Percentiles rank a stretch among this genome's conserved stretches.
Evolutionary conservation across 2,329 filamentous ascomycete genomes (phyloP).

Genomic region (Ceratocystis harringtonii): DNA sequence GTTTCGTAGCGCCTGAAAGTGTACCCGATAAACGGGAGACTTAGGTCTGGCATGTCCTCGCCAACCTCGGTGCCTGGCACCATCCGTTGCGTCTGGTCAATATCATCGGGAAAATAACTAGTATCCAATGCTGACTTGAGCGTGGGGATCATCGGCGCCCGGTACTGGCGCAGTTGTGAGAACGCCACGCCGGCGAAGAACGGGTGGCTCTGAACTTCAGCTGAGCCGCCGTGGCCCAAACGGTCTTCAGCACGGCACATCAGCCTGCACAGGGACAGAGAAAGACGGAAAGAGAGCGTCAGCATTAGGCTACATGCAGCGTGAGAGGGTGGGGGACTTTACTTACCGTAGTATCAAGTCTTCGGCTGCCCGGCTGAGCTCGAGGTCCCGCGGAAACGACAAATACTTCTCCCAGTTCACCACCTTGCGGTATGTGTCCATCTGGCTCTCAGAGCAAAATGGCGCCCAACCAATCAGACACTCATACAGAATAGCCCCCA

Average conservation of each 20-base stretch:
- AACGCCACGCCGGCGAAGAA: constrained; percentile 98
- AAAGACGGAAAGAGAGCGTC: constrained; percentile 11
- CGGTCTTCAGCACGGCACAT: constrained; percentile 90
- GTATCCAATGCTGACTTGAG: constrained; percentile 89
- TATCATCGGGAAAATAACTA: constrained; percentile 97
- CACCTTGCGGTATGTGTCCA: constrained; percentile 98
- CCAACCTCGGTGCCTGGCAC: constrained; percentile 8
- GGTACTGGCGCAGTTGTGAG: constrained; percentile 79
- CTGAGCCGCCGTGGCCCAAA: constrained; percentile 70
- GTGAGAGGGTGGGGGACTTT: background rate
- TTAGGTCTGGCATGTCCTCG: constrained; percentile 84
- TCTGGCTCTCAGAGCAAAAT: constrained; percentile 94
- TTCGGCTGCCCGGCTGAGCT: constrained; percentile 75
- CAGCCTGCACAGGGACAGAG: constrained; percentile 41
- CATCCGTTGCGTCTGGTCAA: constrained; percentile 66
- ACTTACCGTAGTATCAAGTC: constrained; percentile 77
- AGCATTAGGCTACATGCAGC: constrained; percentile 4
- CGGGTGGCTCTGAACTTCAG: constrained; percentile 82
- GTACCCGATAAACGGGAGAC: constrained; percentile 54
- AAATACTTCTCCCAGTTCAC: constrained; percentile 94
- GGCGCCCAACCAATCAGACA: constrained; percentile 97
- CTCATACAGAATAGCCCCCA: constrained; percentile 99
- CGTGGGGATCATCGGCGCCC: constrained; percentile 90
- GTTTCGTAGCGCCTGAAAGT: constrained; percentile 16
- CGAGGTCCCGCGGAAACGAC: constrained; percentile 93